Evolutionary conservation across 176 grass and related monocot species (phyloP).

Genomic region (Ensete glaucum): DNA sequence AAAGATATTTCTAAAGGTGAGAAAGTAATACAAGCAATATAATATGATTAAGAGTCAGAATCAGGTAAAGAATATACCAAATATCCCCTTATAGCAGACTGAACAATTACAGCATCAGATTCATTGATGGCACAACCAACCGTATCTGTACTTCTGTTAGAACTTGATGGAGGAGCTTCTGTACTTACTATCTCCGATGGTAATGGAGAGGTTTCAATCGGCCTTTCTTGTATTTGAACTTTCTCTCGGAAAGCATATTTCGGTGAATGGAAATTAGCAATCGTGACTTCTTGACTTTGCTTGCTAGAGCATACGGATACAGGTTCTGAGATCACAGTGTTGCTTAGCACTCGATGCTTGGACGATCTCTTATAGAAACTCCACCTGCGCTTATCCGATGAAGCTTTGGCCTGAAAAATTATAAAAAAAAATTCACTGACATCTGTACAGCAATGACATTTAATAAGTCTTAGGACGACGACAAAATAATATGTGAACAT

Average conservation of each 20-base stretch:
- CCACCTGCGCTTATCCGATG: slow-evolving; percentile 3
- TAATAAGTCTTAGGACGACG: not conserved
- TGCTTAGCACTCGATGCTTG: slow-evolving; percentile 16
- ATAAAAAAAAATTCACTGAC: not conserved
- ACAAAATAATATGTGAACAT: not conserved
- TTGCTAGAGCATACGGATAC: slow-evolving; percentile 22
- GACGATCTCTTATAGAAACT: slow-evolving; percentile 18
- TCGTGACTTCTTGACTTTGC: not conserved
- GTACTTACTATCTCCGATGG: not conserved
- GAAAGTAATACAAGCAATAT: not conserved
- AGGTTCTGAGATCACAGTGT: slow-evolving; percentile 18
- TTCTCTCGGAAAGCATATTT: slow-evolving; percentile 11
- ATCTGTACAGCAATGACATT: not conserved
- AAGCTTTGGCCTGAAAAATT: slow-evolving; percentile 17
- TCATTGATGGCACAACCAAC: not conserved
- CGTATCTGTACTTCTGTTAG: not conserved
- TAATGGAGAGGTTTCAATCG: slow-evolving; percentile 1
- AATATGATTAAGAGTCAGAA: not conserved
- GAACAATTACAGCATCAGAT: slow-evolving; percentile 5
- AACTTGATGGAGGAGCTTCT: not conserved
- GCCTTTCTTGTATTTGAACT: not conserved
- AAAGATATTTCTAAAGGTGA: not conserved
- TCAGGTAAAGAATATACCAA: slow-evolving; percentile 12
- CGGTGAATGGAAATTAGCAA: slow-evolving; percentile 4
- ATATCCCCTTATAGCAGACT: slow-evolving; percentile 18